phyloP scores from a whole-genome alignment of 2,329 filamentous ascomycete species.

The Nemania abortiva region DNA sequence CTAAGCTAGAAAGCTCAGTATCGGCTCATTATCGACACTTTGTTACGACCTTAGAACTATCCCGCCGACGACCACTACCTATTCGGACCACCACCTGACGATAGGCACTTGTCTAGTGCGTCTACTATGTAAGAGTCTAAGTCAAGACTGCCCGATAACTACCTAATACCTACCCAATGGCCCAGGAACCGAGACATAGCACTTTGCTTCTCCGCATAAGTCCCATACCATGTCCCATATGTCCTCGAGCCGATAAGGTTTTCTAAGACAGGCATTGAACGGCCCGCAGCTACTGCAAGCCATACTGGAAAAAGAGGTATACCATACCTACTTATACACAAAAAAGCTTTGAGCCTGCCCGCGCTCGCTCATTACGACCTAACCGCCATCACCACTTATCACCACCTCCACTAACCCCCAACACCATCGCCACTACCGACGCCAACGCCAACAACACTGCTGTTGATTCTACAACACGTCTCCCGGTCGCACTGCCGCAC shows the following conservation, averaged over 20 bases:
- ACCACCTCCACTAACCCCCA: no score
- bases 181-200: not conserved
- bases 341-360: not conserved
- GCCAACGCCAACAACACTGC: not conserved
- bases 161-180: not conserved
- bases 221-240: not conserved
- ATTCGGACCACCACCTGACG: no score
- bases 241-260: not conserved
- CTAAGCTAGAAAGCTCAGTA: not conserved
- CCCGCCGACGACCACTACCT: constrained; percentile 13
- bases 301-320: not conserved
- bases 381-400: not conserved
- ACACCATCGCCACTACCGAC: not conserved
- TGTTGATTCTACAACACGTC: not conserved
- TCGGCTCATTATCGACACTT: constrained; percentile 1
- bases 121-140: not conserved
- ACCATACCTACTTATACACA: not conserved
- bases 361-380: not conserved
- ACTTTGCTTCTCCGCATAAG: constrained; percentile 13
- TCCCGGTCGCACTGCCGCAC: constrained; percentile 9
- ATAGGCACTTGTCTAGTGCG: not conserved
- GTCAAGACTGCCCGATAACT: constrained; percentile 1
- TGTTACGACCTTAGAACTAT: constrained; percentile 17
- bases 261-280: constrained; percentile 15
- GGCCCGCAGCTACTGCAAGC: not conserved